phyloP scores from a whole-genome alignment of 2,329 filamentous ascomycete species.

The Fusarium papillatum region DNA sequence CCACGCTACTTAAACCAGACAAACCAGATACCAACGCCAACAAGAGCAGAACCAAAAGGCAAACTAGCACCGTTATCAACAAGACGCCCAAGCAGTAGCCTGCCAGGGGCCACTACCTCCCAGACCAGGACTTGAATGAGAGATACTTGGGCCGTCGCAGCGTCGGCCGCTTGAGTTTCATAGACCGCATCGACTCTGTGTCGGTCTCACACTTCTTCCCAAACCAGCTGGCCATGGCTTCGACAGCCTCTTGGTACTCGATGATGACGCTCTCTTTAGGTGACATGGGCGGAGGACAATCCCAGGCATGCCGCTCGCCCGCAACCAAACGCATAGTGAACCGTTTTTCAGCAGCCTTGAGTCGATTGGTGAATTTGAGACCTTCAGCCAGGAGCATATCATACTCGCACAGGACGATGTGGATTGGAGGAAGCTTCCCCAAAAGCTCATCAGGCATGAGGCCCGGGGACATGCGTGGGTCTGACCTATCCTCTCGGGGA shows the following conservation, averaged over 20 bases:
- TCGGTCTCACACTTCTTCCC: constrained; percentile 54
- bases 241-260: constrained; percentile 61
- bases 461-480: constrained; percentile 70
- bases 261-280: constrained; percentile 59
- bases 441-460: constrained; percentile 68
- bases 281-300: constrained; percentile 59
- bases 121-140: constrained; percentile 49
- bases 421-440: constrained; percentile 64
- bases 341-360: constrained; percentile 54
- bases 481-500: constrained; percentile 57
- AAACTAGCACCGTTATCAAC: background rate
- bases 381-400: constrained; percentile 75
- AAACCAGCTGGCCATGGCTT: constrained; percentile 57
- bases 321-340: constrained; percentile 58
- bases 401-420: constrained; percentile 74
- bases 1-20: constrained; percentile 22
- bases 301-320: constrained; percentile 63
- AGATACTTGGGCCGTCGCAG: constrained; percentile 50
- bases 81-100: background rate
- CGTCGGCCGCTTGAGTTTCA: constrained; percentile 48
- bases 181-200: constrained; percentile 50
- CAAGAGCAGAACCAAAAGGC: constrained; percentile 7
- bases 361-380: constrained; percentile 70
- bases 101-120: constrained; percentile 39
- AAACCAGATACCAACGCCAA: background rate